Base-by-base conservation (phyloP, 768 basidiomycete species). In the Naganishia kalamii region DNA sequence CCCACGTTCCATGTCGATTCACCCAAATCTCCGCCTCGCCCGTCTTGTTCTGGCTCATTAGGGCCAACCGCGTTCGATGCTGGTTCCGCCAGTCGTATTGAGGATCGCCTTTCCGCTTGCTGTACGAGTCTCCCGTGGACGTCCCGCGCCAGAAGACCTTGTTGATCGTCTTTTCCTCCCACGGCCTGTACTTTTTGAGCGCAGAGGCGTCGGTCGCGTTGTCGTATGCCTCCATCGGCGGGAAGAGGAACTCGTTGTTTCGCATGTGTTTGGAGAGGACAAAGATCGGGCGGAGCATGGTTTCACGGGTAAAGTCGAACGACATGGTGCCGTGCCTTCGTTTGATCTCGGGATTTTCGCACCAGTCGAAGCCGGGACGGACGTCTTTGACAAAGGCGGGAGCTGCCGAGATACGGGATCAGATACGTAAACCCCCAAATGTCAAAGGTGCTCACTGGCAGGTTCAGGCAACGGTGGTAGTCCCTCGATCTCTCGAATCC, bases 141-240 rank as follows among this genome's bases (percentile, higher is more conserved):
- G 72, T 74, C 0, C 80, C 80, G 6, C 79, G 67, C 79, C 79
- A 80, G 35, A 79, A 74, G 6, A 80, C 50, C 30, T 73, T 69
- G 33, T 78, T 71, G 63, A 78, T 72, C 19, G 74, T 72, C 48
- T 79, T 76, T 40, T 77, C 73, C 46, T 75, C 72, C 80, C 80
- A 80, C 3, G 73, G 69, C 13, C 71, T 70, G 51, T 65, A 69
- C 47, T 71, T 68, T 40, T 66, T 65, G 32, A 52, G 19, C 7
- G 68, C 70, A 13, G 48, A 33, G 4, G 63, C 25, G n/a, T 68
- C 65, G 25, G 72, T 74, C n/a, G 66, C 61, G 62, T 74, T 74
- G 17, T 74, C 72, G 59, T 74, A 74, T 21, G 72, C 73, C 59
- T 75, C 72, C 40, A 77, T 65, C 0, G 76, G 74, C 6, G 74